phyloP scores from a whole-genome alignment of 2,329 filamentous ascomycete genomes.

The Hymenoscyphus scutula region DNA sequence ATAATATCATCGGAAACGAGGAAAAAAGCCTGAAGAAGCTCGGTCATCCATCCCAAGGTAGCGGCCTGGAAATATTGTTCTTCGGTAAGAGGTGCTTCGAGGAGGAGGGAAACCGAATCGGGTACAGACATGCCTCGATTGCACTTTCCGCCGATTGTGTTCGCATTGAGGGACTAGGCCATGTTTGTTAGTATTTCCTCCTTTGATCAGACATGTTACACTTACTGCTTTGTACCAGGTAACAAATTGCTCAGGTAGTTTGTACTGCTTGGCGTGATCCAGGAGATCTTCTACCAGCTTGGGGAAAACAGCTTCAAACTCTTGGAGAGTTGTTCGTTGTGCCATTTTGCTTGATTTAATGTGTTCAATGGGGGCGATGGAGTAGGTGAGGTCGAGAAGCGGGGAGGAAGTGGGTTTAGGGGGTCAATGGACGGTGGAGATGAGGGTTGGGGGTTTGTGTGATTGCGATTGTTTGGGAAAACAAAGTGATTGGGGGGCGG shows the following conservation, averaged over 20 bases:
- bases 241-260: conserved; percentile 74
- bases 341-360: conserved; percentile 46
- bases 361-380: conserved; percentile 8
- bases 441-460: background rate
- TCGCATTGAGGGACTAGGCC: conserved; percentile 74
- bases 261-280: conserved; percentile 75
- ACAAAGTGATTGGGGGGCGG: conserved; percentile 1
- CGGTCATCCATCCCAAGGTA: conserved; percentile 93
- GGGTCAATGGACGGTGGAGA: background rate
- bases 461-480: background rate
- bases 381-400: conserved; percentile 6
- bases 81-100: conserved; percentile 66
- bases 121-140: conserved; percentile 98
- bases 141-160: conserved; percentile 92
- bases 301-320: conserved; percentile 90
- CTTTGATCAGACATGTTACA: background rate
- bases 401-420: background rate
- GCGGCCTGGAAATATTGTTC: conserved; percentile 87
- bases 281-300: conserved; percentile 80
- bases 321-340: conserved; percentile 72
- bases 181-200: conserved; percentile 6
- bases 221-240: conserved; percentile 70
- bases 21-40: conserved; percentile 98
- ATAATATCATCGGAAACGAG: conserved; percentile 98
- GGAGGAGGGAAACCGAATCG: conserved; percentile 80